Evolutionary conservation across 768 basidiomycete species (phyloP), one percentile per base, ranked within the genome.

Genomic region (Tubosaeta sp.): DNA sequence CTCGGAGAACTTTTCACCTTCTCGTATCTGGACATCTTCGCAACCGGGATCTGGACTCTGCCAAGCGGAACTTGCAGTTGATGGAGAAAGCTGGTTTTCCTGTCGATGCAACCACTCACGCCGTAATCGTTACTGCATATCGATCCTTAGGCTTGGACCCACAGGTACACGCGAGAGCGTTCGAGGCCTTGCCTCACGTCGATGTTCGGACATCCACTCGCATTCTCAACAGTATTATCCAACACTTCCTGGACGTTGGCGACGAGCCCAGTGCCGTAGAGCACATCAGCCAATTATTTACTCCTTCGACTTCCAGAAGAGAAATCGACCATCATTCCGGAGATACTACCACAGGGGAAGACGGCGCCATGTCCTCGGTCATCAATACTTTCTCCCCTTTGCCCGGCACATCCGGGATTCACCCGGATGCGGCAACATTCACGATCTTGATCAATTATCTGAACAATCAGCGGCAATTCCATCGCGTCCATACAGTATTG

Each of bases 181-280:
- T 87, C 53, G 70, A 73, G 31, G 71, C 71, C 26, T 62, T 91
- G 38, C 68, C 60, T 34, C 61, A 68, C 22, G 64, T 83, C 53
- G 70, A 72, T 54, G 59, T 58, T 13, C 65, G 56, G 4, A 67
- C 70, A 1, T 75, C 79, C 37, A 79, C 82, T n/a, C 65, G 68
- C 27, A 74, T 83, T n/a, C 63, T 91, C 64, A 91, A 91, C 74
- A 76, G 76, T 53, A 70, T 91, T n/a, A 73, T 89, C 41, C 80
- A 80, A 55, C 74, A 83, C 37, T 74, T 78, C 42, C 63, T 91
- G 37, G 83, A 85, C 61, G 64, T 71, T 29, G 66, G 72, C 59
- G 81, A 90, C 68, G 52, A 81, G 47, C 39, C 64, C 35, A 73
- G 72, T 22, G 77, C 79, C 5, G 56, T 76, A 19, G 72, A 71